Evolutionary conservation across 2,329 filamentous ascomycete species (phyloP), one percentile per base, ranked within the genome.

Genomic region (Botrytis squamosa): DNA sequence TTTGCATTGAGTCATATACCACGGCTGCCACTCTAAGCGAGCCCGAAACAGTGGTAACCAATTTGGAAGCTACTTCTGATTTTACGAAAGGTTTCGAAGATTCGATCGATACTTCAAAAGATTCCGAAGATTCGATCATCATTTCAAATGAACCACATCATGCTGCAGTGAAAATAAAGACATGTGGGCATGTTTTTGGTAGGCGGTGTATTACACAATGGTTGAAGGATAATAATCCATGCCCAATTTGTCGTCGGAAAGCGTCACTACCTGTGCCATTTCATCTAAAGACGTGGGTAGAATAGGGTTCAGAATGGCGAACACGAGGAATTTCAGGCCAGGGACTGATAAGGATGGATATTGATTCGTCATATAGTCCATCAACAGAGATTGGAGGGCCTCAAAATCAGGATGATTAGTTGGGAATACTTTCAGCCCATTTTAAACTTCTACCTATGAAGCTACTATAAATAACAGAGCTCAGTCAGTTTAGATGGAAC

Each of bases 311-410:
- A 3, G 14, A 55, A 29, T 29, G n/a, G 14, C 3, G 52, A 29
- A 14, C n/a, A 55, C 18, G 14, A 8, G n/a, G 1, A 29, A 29
- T 29, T 8, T 29, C 6, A 55, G n/a, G 3, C 6, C 25, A 29
- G 52, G 52, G 3, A 29, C 14, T 4, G n/a, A 29, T 29, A 8
- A 29, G n/a, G 52, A 29, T 18, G 5, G 3, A 18, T 29, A 29
- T 29, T n/a, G 14, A n/a, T 7, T 8, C 12, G 2, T 55, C 14
- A n/a, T 16, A 55, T n/a, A 18, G 6, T 3, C 6, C 12, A 4
- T 29, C 0, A 8, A 29, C 3, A 9, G 25, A 29, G 3, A 1
- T 1, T 16, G 14, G 18, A 55, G 6, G n/a, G n/a, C 7, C 52
- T 16, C 5, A 18, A 9, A 9, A 8, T 55, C 12, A 18, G n/a